phyloP scores from a whole-genome alignment of 75 land plant species.

The Pseudotsuga menziesii region DNA sequence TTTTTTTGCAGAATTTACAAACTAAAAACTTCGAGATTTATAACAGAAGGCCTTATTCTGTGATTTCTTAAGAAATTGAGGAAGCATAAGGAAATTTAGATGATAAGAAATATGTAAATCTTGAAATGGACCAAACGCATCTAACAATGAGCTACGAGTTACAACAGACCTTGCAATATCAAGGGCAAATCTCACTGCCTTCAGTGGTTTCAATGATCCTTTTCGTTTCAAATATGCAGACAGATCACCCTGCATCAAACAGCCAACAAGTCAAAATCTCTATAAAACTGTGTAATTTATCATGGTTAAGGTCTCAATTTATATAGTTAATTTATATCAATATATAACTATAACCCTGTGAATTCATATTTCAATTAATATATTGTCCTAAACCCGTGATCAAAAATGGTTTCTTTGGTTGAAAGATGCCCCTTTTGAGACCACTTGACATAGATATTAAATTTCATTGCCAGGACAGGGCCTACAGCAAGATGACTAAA shows the following conservation, averaged over 20 bases:
- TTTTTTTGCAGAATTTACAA: background rate
- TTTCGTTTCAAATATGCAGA: conserved; percentile 47
- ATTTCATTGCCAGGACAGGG: background rate
- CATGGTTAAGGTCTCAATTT: background rate
- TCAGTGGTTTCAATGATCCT: conserved; percentile 53
- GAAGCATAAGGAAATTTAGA: background rate
- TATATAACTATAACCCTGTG: background rate
- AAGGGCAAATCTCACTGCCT: conserved; percentile 70
- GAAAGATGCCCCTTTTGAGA: background rate
- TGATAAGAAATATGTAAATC: background rate
- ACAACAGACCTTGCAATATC: conserved; percentile 87
- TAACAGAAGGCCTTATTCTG: background rate
- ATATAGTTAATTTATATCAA: background rate
- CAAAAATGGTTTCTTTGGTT: background rate
- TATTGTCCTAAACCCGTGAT: background rate
- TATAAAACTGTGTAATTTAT: background rate
- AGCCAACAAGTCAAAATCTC: background rate
- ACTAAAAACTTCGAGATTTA: background rate
- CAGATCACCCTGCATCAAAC: conserved; percentile 72
- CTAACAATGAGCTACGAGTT: background rate
- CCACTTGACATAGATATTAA: background rate
- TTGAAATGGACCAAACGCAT: background rate
- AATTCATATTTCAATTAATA: background rate
- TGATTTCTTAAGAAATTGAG: background rate
- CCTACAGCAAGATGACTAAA: background rate